Evolutionary conservation across 176 grass and related monocot genomes (phyloP), one percentile per base, ranked within the genome.

Genomic region (Oryza meyeriana): DNA sequence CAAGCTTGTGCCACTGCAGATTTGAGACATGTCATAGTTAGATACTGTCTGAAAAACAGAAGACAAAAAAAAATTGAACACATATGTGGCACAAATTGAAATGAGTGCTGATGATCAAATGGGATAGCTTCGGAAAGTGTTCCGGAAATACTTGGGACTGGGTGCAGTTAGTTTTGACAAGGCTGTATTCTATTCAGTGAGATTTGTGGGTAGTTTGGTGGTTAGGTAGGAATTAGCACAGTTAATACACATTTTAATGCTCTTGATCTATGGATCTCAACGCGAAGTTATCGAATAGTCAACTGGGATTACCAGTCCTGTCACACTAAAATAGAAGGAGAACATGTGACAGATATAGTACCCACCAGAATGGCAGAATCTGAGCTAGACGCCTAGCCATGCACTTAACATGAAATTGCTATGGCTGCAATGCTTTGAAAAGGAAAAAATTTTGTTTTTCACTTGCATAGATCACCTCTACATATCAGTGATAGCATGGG

Each of bases 201-300:
- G 39, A 18, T 3, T 26, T 65, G 40, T 26, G 26, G 5, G 64
- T 70, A 71, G 29, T 75, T 55, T 81, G 61, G 24, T 76, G 79
- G 72, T 34, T 68, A 30, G 64, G 50, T 35, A 40, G 30, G 69
- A 69, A 22, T 30, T 12, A 14, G 12, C 28, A 79, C 36, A 84
- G 24, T 69, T 29, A 20, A 73, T 85, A 0, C 52, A 55, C 39
- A 70, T 52, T 65, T 81, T 42, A 24, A 65, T 71, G 26, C 61
- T 24, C 64, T 6, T 2, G 78, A 81, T 89, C 78, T 72, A 47
- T 64, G 26, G 78, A 85, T 89, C 66, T 81, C 72, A 58, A 52
- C 22, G 32, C 3, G 52, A 64, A 76, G 26, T 18, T 71, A 18
- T 36, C 28, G 32, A 64, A 27, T 13, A 27, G 34, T 71, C 76